phyloP scores from a whole-genome alignment of 2,329 filamentous ascomycete genomes.

The Lecanicillium sp. region DNA sequence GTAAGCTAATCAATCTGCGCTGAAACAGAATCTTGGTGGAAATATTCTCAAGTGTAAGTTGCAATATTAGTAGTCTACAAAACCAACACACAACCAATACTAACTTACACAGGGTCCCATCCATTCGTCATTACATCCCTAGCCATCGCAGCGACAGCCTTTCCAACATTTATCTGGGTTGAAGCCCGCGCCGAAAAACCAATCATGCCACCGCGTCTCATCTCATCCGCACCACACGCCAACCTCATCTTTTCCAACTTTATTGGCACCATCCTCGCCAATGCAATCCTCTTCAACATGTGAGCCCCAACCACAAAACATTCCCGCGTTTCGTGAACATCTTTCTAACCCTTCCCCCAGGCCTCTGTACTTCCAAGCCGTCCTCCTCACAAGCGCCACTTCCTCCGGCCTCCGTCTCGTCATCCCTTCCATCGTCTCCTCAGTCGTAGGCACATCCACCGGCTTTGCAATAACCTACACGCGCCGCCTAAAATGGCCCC shows the following conservation, averaged over 20 bases:
- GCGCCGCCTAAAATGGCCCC: slow-evolving; percentile 50
- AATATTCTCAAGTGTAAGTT: slow-evolving; percentile 51
- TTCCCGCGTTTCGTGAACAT: not conserved
- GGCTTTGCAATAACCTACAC: slow-evolving; percentile 56
- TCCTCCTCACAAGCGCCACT: slow-evolving; percentile 61
- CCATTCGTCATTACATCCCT: slow-evolving; percentile 47
- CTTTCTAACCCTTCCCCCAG: slow-evolving; percentile 22
- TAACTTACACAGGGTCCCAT: slow-evolving; percentile 39
- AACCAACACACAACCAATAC: not conserved
- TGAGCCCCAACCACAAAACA: slow-evolving; percentile 19
- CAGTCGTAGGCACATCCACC: slow-evolving; percentile 44
- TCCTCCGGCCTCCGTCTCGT: slow-evolving; percentile 65
- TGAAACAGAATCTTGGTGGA: slow-evolving; percentile 52
- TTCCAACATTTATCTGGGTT: slow-evolving; percentile 42
- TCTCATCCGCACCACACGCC: slow-evolving; percentile 41
- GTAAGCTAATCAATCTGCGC: slow-evolving; percentile 2
- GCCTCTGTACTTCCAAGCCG: slow-evolving; percentile 69
- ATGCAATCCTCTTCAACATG: slow-evolving; percentile 53
- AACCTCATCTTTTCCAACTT: slow-evolving; percentile 51
- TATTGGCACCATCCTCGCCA: slow-evolving; percentile 40
- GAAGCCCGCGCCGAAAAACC: slow-evolving; percentile 43
- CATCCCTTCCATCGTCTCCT: slow-evolving; percentile 50
- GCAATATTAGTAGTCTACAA: too few relatives aligned
- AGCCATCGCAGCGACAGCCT: slow-evolving; percentile 35
- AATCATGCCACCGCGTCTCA: slow-evolving; percentile 51